A percentile compares a stretch with the other conserved stretches of the same genome.
Evolutionary conservation across 768 basidiomycete genomes (phyloP).

Genomic region (Melanogaster broomeanus): DNA sequence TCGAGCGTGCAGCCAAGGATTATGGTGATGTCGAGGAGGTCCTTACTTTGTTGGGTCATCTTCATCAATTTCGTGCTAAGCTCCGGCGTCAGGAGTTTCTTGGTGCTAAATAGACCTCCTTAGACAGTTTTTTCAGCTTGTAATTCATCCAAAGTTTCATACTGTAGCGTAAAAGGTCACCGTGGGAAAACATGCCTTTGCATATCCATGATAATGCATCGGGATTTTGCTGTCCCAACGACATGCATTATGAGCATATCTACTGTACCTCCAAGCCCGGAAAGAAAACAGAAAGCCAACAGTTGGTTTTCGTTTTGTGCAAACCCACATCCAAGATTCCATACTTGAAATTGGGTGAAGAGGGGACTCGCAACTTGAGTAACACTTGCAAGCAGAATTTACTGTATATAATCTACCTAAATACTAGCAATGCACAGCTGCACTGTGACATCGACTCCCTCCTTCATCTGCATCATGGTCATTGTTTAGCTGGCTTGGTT

Average conservation of each 20-base stretch:
- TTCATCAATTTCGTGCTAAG: no score
- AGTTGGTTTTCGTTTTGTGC: slow-evolving; percentile 57
- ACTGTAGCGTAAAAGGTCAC: background rate
- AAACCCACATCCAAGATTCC: slow-evolving; percentile 67
- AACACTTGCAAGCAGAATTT: no score
- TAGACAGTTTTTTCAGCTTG: background rate
- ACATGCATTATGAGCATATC: slow-evolving; percentile 9
- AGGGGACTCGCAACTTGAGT: background rate
- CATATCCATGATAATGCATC: slow-evolving; percentile 6
- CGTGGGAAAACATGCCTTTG: slow-evolving; percentile 1
- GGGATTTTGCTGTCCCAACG: background rate
- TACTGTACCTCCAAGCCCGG: slow-evolving; percentile 22
- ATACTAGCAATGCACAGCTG: no score
- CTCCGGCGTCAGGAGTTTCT: no score
- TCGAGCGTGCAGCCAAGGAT: background rate
- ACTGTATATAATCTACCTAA: slow-evolving; percentile 47
- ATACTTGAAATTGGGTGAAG: slow-evolving; percentile 38
- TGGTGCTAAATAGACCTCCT: background rate
- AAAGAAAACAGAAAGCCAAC: slow-evolving; percentile 67
- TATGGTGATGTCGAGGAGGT: no score
- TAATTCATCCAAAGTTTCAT: background rate
- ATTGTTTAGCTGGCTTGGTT: no score
- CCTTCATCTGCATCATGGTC: no score
- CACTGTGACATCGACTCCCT: no score
- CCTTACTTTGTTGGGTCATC: no score